Base-by-base conservation (phyloP, 2,329 filamentous ascomycete species). In the Aspergillus uvarum region DNA sequence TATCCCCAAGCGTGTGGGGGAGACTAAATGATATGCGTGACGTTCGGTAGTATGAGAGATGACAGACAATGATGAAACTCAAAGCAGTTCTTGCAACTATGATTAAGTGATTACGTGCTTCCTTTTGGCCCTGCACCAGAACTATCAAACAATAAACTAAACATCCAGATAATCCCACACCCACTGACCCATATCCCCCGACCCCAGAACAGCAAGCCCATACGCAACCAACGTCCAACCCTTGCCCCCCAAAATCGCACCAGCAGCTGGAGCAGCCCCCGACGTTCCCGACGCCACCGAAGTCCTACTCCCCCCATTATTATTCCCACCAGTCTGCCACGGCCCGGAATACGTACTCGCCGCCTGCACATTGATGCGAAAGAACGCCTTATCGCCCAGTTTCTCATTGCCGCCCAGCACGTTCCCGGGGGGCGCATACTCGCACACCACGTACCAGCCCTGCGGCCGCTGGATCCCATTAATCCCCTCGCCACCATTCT, bases 391-490 rank as follows among this genome's bases (percentile, higher is more conserved):
- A 55, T 70, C 48, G 47, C 57, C 64, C 48, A 42, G 21, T 32
- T 56, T 48, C 56, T 71, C 59, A 52, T 70, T 44, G 12, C 56
- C 58, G 3, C 76, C 76, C 14, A 76, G 66, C 2, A 90, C 77
- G 68, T 91, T 91, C 0, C 89, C 89, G 1, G 80, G 72, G 1
- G 89, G 88, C 78, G 80, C 87, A 74, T 90, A 91, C 75, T 90
- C 87, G 66, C 88, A 91, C 24, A 86, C 86, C 0, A 90, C 77
- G 72, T 84, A 89, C 85, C 86, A 90, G 0, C 86, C 86, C 38
- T 74, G 75, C 7, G 76, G 73, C 32, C 52, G 59, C 59, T 59
- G 54, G 48, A 35, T 35, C 1, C 53, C 54, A 11, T 47, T 58
- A 2, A 29, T 29, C 7, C 26, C 26, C 8, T 29, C 26, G 2